Evolutionary conservation across 208 protist genomes (phyloP).

Genomic region (Trypanosoma platydactyli): DNA sequence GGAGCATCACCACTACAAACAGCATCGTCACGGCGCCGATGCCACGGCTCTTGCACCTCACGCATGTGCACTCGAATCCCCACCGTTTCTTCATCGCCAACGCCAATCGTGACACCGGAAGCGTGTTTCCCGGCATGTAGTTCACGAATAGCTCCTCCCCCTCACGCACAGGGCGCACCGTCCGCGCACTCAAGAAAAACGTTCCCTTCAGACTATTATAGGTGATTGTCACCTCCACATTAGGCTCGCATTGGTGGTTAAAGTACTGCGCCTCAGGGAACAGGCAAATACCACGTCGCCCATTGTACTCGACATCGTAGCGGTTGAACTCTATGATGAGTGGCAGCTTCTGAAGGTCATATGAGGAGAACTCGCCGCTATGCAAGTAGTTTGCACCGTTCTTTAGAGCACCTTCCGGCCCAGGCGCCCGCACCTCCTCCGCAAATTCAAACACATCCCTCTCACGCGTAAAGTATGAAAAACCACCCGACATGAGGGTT

Average conservation of each 20-base stretch:
- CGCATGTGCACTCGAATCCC: constrained; percentile 86
- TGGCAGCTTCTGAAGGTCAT: constrained; percentile 82
- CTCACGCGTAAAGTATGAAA: constrained; percentile 86
- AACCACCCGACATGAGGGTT: constrained; percentile 81
- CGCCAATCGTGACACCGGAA: constrained; percentile 67
- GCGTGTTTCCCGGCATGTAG: constrained; percentile 85
- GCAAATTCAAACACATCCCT: constrained; percentile 85
- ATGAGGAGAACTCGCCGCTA: constrained; percentile 79
- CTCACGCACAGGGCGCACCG: constrained; percentile 64
- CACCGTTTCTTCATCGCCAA: constrained; percentile 81
- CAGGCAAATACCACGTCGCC: constrained; percentile 71
- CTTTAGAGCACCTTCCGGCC: constrained; percentile 48
- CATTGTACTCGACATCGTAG: constrained; percentile 82
- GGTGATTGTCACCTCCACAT: constrained; percentile 69
- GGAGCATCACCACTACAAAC: constrained; percentile 65
- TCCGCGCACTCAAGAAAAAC: constrained; percentile 74
- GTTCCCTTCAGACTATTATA: constrained; percentile 78
- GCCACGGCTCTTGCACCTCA: constrained; percentile 71
- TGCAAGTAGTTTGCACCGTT: constrained; percentile 69
- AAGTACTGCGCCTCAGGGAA: constrained; percentile 85
- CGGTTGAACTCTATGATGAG: constrained; percentile 88
- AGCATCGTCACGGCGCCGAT: constrained; percentile 63
- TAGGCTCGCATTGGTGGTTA: constrained; percentile 86
- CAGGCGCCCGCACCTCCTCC: constrained; percentile 67
- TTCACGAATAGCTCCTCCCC: constrained; percentile 84